phyloP scores from a whole-genome alignment of 2,329 filamentous ascomycete species.

The Aspergillus sp. region DNA sequence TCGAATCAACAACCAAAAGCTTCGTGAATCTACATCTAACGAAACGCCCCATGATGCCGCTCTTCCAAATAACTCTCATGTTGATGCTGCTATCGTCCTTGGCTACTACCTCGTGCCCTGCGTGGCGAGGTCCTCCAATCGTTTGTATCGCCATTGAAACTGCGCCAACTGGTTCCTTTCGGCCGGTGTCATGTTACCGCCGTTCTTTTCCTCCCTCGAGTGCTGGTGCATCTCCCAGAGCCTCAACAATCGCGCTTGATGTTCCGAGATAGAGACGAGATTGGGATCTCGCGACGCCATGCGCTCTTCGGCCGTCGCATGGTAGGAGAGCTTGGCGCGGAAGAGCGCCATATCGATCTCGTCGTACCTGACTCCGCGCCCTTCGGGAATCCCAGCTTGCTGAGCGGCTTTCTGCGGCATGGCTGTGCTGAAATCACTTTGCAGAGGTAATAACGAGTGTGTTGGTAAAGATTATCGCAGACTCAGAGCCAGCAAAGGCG shows the following conservation, averaged over 20 bases:
- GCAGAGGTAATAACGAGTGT: not conserved
- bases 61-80: not conserved
- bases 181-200: slow-evolving; percentile 28
- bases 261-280: slow-evolving; percentile 35
- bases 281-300: slow-evolving; percentile 36
- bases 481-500: not conserved
- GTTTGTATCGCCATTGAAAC: slow-evolving; percentile 38
- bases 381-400: slow-evolving; percentile 32
- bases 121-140: slow-evolving; percentile 34
- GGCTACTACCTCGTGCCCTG: slow-evolving; percentile 20
- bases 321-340: slow-evolving; percentile 38
- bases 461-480: not conserved
- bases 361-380: slow-evolving; percentile 37
- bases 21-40: slow-evolving; percentile 23
- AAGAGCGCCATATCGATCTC: slow-evolving; percentile 42
- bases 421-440: not conserved
- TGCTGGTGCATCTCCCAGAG: slow-evolving; percentile 40
- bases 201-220: slow-evolving; percentile 32
- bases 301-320: slow-evolving; percentile 37
- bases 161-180: slow-evolving; percentile 37
- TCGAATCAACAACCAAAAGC: slow-evolving; percentile 10
- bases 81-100: not conserved
- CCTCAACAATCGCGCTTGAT: slow-evolving; percentile 37
- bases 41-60: slow-evolving; percentile 31
- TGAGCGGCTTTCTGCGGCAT: slow-evolving; percentile 30